Evolutionary conservation across 148 eudicot species (phyloP), one percentile per base, ranked within the genome.

Genomic region (Persicaria tinctoria): DNA sequence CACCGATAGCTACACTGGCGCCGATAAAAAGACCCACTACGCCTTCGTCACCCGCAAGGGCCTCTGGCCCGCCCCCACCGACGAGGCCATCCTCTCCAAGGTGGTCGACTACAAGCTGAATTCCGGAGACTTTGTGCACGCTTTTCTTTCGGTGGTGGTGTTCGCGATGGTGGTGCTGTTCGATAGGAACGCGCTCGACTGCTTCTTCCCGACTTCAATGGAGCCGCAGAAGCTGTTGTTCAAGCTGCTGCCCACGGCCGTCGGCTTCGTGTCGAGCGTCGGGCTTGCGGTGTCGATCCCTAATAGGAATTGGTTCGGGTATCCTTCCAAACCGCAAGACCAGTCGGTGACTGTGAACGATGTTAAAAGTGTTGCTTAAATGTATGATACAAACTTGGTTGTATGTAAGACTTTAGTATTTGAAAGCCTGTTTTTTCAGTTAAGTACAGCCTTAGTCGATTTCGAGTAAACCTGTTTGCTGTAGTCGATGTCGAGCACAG

Each of bases 231-330:
- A 85, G 80, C 76, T 76, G 38, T 59, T 85, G 38, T 44, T 78
- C 45, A 66, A 63, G 6, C 73, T 73, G 64, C 63, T 73, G 62
- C 88, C 88, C 0, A 46, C 76, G 4, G 82, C 63, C 3, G 71
- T 78, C 17, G 88, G 88, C 45, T 10, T 82, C 47, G 49, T 83
- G 14, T 80, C 84, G 55, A 80, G 84, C 49, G 56, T 80, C 75
- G 44, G 78, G 77, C 80, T 80, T 72, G 59, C 80, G 76, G 62
- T 80, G 4, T 85, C 82, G 20, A 85, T 85, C 3, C 74, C 82
- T 1, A 76, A 69, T 71, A 80, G 88, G 62, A 85, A 83, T 72
- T 85, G 88, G 8, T 76, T 85, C 55, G 88, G 86, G 5, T 84
- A 81, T 51, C 84, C 86, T 53, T 78, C 79, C 6, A 50, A 49